Evolutionary conservation across 768 basidiomycete species (phyloP).

Genomic region (Naganishia onofrii): DNA sequence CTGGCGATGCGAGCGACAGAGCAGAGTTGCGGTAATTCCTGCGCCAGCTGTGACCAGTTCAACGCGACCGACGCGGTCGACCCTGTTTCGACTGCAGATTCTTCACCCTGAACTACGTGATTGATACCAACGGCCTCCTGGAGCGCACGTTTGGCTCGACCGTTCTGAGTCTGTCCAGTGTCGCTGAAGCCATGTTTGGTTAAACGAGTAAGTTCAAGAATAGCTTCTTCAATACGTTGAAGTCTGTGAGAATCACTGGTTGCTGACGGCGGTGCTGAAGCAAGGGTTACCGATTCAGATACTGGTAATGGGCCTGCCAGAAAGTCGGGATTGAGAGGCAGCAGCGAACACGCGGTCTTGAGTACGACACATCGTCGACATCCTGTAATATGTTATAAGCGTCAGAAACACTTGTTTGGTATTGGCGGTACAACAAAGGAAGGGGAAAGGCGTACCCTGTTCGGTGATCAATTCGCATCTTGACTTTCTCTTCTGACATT

Average conservation of each 20-base stretch:
- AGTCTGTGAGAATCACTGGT: not conserved
- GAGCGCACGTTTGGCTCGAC: not conserved
- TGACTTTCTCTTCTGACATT: constrained; percentile 11
- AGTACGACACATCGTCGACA: constrained; percentile 12
- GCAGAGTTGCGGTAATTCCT: not conserved
- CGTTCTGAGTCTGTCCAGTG: not conserved
- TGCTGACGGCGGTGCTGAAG: not conserved
- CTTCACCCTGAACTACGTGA: not conserved
- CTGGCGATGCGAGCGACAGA: not conserved
- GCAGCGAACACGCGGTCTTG: constrained; percentile 5
- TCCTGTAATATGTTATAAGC: not conserved
- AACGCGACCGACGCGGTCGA: not conserved
- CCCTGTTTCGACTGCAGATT: not conserved
- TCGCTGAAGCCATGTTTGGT: not conserved
- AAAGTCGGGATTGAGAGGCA: not conserved
- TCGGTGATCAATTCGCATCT: constrained; percentile 18
- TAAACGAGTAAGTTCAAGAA: not conserved
- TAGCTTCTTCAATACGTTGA: not conserved
- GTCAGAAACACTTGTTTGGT: not conserved
- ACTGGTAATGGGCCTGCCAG: not conserved
- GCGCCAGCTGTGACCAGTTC: constrained; percentile 8
- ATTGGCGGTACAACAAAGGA: not conserved
- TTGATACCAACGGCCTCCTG: not conserved
- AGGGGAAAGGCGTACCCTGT: not conserved
- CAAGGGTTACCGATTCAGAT: not conserved